Percentiles rank a stretch among this genome's conserved stretches.
phyloP scores from a whole-genome alignment of 768 basidiomycete species.

The Chlorophyllum brunneum region DNA sequence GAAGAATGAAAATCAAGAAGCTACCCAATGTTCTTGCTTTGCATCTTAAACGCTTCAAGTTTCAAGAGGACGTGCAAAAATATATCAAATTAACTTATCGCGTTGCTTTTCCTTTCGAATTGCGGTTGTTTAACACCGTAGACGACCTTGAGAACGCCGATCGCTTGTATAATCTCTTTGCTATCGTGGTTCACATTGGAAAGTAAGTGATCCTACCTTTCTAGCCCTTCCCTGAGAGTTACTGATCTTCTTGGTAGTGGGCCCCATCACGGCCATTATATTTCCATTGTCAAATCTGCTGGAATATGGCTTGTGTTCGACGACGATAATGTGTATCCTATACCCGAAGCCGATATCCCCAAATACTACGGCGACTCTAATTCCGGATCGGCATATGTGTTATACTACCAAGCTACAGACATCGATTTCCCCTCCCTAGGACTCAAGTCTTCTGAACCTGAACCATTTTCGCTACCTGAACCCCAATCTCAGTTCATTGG shows the following conservation, averaged over 20 bases:
- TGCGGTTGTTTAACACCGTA: conserved; percentile 94
- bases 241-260: conserved; percentile 51
- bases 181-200: conserved; percentile 99
- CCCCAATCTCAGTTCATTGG: conserved; percentile 19
- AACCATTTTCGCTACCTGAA: conserved; percentile 19
- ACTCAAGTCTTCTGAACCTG: conserved; percentile 37
- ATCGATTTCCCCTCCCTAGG: conserved; percentile 74
- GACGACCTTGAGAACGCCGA: conserved; percentile 92
- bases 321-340: conserved; percentile 86
- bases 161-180: conserved; percentile 89
- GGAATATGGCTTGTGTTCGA: conserved; percentile 92
- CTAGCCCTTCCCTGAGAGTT: conserved; percentile 11
- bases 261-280: conserved; percentile 98
- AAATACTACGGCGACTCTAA: conserved; percentile 93
- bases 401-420: conserved; percentile 95
- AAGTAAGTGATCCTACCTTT: conserved; percentile 57
- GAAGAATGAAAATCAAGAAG: conserved; percentile 99
- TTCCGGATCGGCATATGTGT: conserved; percentile 88
- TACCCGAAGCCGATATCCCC: conserved; percentile 86
- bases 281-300: conserved; percentile 86
- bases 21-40: conserved; percentile 93
- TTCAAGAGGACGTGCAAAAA: conserved; percentile 85
- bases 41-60: conserved; percentile 98
- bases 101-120: conserved; percentile 92
- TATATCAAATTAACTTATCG: conserved; percentile 97